Conservation (phyloP, 1,284 basidiomycete species). For the Coniferiporia sulphurascens region DNA sequence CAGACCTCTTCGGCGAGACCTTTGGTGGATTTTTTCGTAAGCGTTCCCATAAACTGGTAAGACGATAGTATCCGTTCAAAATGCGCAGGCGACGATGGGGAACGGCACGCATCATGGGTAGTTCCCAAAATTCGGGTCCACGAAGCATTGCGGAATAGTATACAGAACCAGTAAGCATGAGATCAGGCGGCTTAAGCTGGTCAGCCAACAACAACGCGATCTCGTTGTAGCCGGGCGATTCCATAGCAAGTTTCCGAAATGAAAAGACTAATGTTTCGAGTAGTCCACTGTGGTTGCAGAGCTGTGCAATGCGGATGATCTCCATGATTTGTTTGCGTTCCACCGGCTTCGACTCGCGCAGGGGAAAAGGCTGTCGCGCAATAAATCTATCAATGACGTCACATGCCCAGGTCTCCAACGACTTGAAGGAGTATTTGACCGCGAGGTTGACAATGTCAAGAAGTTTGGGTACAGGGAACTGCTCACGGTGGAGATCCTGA, state of each 20-base stretch:
- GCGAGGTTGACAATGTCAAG: conserved; percentile 58
- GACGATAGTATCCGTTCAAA: not conserved
- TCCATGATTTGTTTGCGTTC: conserved; percentile 47
- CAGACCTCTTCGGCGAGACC: not conserved
- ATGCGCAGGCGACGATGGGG: not conserved
- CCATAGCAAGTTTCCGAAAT: conserved; percentile 51
- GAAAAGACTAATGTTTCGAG: conserved; percentile 51
- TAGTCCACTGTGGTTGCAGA: conserved; percentile 54
- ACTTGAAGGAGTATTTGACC: conserved; percentile 67
- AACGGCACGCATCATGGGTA: not conserved
- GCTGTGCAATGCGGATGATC: conserved; percentile 57
- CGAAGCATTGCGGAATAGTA: conserved; percentile 61
- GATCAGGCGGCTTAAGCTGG: conserved; percentile 42
- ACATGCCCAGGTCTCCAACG: conserved; percentile 61
- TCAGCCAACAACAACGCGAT: conserved; percentile 65
- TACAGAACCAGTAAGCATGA: conserved; percentile 50
- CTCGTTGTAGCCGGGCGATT: conserved; percentile 57
- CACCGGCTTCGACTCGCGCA: conserved; percentile 40
- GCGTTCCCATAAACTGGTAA: not conserved
- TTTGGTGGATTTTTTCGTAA: not conserved
- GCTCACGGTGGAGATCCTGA: conserved; percentile 32
- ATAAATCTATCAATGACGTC: conserved; percentile 61
- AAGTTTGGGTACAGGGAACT: conserved; percentile 37
- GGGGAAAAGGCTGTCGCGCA: conserved; percentile 50
- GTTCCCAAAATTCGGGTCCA: conserved; percentile 9